Conservation (phyloP, 2,329 filamentous ascomycete species). For the Colletotrichum musicola region DNA sequence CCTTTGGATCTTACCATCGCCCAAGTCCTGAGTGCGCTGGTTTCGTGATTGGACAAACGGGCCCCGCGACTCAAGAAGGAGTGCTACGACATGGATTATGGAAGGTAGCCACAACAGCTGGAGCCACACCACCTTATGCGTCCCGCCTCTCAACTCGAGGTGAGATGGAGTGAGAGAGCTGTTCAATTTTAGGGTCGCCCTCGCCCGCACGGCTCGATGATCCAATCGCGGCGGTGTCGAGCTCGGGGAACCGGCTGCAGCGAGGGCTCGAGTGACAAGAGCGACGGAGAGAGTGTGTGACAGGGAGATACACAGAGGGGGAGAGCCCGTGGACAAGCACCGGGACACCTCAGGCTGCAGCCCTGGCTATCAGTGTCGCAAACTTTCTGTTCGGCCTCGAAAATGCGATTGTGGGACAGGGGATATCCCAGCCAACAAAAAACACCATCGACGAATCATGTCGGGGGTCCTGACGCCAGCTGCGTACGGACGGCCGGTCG, state of each 20-base stretch:
- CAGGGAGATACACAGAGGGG: conserved; percentile 1
- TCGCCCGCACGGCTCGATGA: conserved; percentile 4
- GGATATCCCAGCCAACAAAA: not conserved
- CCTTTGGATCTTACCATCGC: conserved; percentile 9
- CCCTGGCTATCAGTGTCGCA: conserved; percentile 30
- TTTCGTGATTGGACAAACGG: conserved; percentile 29
- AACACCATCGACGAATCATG: conserved; percentile 31
- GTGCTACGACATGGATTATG: conserved; percentile 31
- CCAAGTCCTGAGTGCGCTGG: conserved; percentile 29
- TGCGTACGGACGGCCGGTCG: conserved; percentile 8
- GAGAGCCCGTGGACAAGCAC: conserved; percentile 6
- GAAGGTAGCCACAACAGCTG: conserved; percentile 30
- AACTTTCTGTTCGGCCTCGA: conserved; percentile 30
- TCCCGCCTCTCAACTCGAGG: not conserved
- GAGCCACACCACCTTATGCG: conserved; percentile 35
- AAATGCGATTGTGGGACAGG: not conserved
- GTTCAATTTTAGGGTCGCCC: conserved; percentile 13
- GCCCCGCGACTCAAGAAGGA: conserved; percentile 30
- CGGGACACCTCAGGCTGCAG: conserved; percentile 24
- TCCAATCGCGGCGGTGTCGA: conserved; percentile 18
- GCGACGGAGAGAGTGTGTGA: not conserved
- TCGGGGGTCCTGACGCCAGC: conserved; percentile 15
- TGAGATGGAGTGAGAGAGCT: not conserved
- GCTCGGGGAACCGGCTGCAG: conserved; percentile 17
- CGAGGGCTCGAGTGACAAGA: conserved; percentile 12